phyloP scores from a whole-genome alignment of 768 basidiomycete genomes.

The Myochromella boudieri region DNA sequence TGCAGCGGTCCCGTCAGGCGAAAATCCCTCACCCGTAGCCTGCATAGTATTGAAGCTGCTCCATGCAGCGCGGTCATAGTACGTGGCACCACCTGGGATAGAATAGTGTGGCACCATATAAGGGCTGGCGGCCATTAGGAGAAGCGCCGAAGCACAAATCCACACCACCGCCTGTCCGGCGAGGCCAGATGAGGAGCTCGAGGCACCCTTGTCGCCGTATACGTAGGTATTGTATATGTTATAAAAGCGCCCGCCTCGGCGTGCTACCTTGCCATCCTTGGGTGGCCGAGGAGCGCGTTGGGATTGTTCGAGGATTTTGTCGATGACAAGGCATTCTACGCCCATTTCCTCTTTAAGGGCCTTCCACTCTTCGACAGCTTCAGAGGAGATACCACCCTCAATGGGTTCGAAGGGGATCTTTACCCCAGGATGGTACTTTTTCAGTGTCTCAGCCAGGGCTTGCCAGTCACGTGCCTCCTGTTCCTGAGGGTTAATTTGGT shows the following conservation, averaged over 20 bases:
- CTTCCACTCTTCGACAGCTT: slow-evolving; percentile 74
- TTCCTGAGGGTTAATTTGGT: slow-evolving; percentile 55
- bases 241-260: slow-evolving; percentile 62
- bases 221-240: slow-evolving; percentile 84
- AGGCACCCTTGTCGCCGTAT: slow-evolving; percentile 40
- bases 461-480: slow-evolving; percentile 49
- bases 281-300: slow-evolving; percentile 21
- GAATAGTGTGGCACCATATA: slow-evolving; percentile 56
- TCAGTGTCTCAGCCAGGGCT: slow-evolving; percentile 57
- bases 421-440: slow-evolving; percentile 70
- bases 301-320: slow-evolving; percentile 56
- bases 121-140: slow-evolving; percentile 61
- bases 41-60: slow-evolving; percentile 74
- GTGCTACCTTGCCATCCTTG: slow-evolving; percentile 18
- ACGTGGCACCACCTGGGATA: slow-evolving; percentile 66
- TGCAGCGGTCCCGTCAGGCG: slow-evolving; percentile 53
- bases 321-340: slow-evolving; percentile 73
- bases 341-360: slow-evolving; percentile 79
- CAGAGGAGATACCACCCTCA: slow-evolving; percentile 61
- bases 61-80: slow-evolving; percentile 81
- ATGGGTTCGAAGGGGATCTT: slow-evolving; percentile 41
- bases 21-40: slow-evolving; percentile 69
- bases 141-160: slow-evolving; percentile 60
- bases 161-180: slow-evolving; percentile 54
- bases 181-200: slow-evolving; percentile 29